phyloP scores from a whole-genome alignment of 306 rosid species.

The Begonia masoniana region DNA sequence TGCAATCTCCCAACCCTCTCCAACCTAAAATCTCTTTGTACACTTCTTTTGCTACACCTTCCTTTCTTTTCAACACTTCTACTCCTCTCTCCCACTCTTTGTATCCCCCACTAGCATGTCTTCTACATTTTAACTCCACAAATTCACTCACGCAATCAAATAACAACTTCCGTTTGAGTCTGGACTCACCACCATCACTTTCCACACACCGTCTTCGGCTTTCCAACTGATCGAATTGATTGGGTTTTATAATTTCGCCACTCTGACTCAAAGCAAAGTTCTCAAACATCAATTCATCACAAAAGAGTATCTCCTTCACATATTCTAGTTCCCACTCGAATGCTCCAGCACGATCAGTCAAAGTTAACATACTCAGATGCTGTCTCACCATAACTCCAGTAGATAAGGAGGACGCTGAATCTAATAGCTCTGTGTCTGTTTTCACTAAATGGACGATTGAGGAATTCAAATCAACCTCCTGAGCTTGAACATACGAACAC shows the following conservation, averaged over 20 bases:
- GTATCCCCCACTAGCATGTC: slow-evolving; percentile 47
- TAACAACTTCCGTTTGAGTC: slow-evolving; percentile 40
- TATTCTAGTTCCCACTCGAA: slow-evolving; percentile 58
- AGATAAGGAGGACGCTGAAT: slow-evolving; percentile 75
- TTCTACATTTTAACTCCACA: slow-evolving; percentile 53
- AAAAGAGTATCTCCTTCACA: slow-evolving; percentile 46
- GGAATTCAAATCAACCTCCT: slow-evolving; percentile 30
- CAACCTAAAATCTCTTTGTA: slow-evolving; percentile 59
- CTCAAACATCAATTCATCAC: slow-evolving; percentile 54
- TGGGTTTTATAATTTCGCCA: slow-evolving; percentile 39
- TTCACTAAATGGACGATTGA: slow-evolving; percentile 27
- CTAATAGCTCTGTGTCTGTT: slow-evolving; percentile 58
- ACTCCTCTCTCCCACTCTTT: slow-evolving; percentile 60
- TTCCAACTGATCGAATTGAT: slow-evolving; percentile 57
- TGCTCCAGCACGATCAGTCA: slow-evolving; percentile 16
- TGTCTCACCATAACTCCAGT: slow-evolving; percentile 19
- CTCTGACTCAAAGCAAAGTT: slow-evolving; percentile 48
- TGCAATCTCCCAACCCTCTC: slow-evolving; percentile 59
- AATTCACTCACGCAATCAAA: slow-evolving; percentile 69
- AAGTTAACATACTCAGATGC: slow-evolving; percentile 11
- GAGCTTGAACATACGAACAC: slow-evolving; percentile 46
- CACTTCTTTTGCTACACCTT: slow-evolving; percentile 51
- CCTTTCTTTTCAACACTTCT: slow-evolving; percentile 54
- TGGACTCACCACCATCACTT: slow-evolving; percentile 16
- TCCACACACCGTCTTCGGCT: slow-evolving; percentile 27